Conservation (phyloP, 345 rosid genomes). For the Dimocarpus longan region DNA sequence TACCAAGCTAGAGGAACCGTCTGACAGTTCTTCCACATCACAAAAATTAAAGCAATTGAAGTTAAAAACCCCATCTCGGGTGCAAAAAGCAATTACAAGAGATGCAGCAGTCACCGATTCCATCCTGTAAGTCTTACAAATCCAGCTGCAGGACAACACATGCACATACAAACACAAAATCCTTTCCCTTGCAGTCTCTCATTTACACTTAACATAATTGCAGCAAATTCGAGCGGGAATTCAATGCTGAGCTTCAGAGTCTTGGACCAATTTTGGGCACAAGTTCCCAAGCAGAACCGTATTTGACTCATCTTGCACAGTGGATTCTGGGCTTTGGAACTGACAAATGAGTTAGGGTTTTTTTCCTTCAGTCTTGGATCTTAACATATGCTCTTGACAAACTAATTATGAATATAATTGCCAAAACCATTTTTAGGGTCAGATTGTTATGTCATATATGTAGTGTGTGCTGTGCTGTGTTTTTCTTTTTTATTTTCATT, state of each 20-base stretch:
- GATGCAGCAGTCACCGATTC: slow-evolving; percentile 68
- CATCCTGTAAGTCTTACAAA: slow-evolving; percentile 65
- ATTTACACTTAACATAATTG: slow-evolving; percentile 13
- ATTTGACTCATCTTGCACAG: slow-evolving; percentile 95
- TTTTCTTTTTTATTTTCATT: not conserved
- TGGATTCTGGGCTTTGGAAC: slow-evolving; percentile 80
- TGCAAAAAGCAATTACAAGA: slow-evolving; percentile 44
- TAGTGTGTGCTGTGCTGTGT: not conserved
- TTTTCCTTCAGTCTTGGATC: not conserved
- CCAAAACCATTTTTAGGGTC: not conserved
- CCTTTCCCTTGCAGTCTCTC: not conserved
- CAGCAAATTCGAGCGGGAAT: slow-evolving; percentile 89
- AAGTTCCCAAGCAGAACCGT: slow-evolving; percentile 88
- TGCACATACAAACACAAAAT: not conserved
- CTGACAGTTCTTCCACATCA: slow-evolving; percentile 27
- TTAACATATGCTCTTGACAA: not conserved
- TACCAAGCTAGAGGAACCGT: slow-evolving; percentile 41
- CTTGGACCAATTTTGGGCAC: slow-evolving; percentile 80
- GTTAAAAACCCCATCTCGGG: slow-evolving; percentile 44
- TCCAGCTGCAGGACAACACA: not conserved
- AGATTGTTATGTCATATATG: not conserved
- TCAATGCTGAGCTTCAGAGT: slow-evolving; percentile 81
- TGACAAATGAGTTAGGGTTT: slow-evolving; percentile 35
- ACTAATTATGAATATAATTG: not conserved
- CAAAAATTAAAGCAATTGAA: slow-evolving; percentile 43